These are phyloP conservation scores for Smittium mucronatum DNA, from an alignment of 371 early-diverging fungal genomes.

Conservation along the genomic window DNA sequence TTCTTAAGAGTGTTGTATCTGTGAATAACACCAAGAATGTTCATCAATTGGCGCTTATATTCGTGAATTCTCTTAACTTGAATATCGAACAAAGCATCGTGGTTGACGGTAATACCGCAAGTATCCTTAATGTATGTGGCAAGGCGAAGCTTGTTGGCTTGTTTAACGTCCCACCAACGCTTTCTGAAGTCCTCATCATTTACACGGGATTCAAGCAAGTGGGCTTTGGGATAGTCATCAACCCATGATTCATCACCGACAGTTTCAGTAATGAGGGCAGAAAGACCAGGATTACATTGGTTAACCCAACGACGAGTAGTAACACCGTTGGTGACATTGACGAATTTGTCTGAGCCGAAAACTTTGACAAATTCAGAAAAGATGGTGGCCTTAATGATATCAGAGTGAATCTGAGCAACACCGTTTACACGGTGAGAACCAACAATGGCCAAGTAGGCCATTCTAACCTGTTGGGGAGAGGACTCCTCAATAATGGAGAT, in stretches of 20 bases:
- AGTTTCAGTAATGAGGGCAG: constrained; percentile 56
- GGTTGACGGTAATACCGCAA: constrained; percentile 51
- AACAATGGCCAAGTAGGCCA: constrained; percentile 53
- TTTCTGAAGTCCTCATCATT: constrained; percentile 54
- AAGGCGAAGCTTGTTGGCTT: constrained; percentile 69
- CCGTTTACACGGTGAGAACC: constrained; percentile 87
- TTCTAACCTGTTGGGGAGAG: constrained; percentile 75
- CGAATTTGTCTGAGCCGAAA: constrained; percentile 71
- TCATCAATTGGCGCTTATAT: constrained; percentile 94
- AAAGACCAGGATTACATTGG: constrained; percentile 77
- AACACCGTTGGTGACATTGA: constrained; percentile 88
- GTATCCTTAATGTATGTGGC: constrained; percentile 57
- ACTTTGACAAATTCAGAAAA: constrained; percentile 74
- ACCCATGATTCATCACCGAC: constrained; percentile 61
- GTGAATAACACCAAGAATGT: constrained; percentile 78
- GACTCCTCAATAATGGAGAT: constrained; percentile 84
- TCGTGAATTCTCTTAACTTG: constrained; percentile 93
- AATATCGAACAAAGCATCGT: constrained; percentile 79
- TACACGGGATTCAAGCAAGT: constrained; percentile 42
- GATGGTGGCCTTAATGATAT: constrained; percentile 62
- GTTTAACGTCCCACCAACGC: constrained; percentile 73
- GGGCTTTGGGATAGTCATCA: constrained; percentile 50
- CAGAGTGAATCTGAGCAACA: constrained; percentile 82
- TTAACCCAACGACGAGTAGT: constrained; percentile 86
- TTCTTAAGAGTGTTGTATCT: constrained; percentile 66